phyloP scores from a whole-genome alignment of 345 rosid species.

The Eutrema japonicum region DNA sequence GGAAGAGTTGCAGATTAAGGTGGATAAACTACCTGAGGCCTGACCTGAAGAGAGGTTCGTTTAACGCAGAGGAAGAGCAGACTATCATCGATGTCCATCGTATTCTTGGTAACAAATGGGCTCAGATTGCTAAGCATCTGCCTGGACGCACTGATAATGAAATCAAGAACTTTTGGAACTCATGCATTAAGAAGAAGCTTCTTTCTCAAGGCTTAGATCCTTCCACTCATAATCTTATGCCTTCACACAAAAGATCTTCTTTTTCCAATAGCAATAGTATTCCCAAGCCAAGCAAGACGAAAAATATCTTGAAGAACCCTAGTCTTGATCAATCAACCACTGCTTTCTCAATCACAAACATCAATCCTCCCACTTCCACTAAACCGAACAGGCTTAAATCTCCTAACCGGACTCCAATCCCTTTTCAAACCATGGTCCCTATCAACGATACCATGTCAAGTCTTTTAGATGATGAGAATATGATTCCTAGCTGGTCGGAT shows the following conservation, averaged over 20 bases:
- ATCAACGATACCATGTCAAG: constrained; percentile 32
- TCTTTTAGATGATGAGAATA: constrained; percentile 35
- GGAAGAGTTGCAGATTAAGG: constrained; percentile 67
- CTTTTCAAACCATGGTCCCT: constrained; percentile 24
- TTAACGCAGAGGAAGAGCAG: constrained; percentile 58
- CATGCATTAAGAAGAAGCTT: constrained; percentile 71
- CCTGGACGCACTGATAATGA: constrained; percentile 84
- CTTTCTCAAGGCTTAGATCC: constrained; percentile 66
- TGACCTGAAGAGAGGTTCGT: constrained; percentile 58
- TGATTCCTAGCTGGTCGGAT: constrained; percentile 38
- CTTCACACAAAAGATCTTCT: constrained; percentile 43
- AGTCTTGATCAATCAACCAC: constrained; percentile 30
- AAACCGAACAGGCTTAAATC: constrained; percentile 40
- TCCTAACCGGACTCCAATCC: constrained; percentile 24
- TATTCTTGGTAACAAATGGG: constrained; percentile 63
- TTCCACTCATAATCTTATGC: constrained; percentile 55
- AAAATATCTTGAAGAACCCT: constrained; percentile 34
- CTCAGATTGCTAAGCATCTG: constrained; percentile 61
- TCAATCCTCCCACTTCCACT: constrained; percentile 31
- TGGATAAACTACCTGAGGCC: constrained; percentile 70
- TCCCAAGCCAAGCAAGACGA: constrained; percentile 30
- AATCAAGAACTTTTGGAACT: constrained; percentile 82
- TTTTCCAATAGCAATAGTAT: neutral
- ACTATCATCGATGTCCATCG: constrained; percentile 64
- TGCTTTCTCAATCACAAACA: constrained; percentile 40